Evolutionary conservation across 2,329 filamentous ascomycete species (phyloP).

Genomic region (Cladobotryum mycophilum): DNA sequence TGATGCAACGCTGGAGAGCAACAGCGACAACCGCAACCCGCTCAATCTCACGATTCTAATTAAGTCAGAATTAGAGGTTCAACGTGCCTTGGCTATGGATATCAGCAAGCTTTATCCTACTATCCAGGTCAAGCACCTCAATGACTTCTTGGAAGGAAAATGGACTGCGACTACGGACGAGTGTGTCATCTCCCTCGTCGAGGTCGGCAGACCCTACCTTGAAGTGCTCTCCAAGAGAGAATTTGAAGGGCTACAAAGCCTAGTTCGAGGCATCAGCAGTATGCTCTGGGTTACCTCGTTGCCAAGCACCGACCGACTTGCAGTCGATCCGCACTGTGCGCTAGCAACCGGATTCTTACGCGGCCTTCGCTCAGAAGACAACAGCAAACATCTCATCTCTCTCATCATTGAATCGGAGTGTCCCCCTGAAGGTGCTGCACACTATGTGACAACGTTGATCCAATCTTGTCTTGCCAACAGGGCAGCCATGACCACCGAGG

Average conservation of each 20-base stretch:
- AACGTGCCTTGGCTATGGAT: too few species aligned
- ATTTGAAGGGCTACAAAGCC: neutral
- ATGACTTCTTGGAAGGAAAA: neutral
- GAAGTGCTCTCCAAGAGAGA: neutral
- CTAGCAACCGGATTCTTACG: constrained; percentile 2
- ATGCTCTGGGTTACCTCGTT: constrained; percentile 2
- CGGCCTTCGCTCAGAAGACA: neutral
- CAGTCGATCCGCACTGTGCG: neutral
- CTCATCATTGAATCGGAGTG: neutral
- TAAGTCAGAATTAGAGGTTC: too few species aligned
- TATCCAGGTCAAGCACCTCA: too few species aligned
- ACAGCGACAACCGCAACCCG: too few species aligned
- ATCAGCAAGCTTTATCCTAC: too few species aligned
- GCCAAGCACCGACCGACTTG: neutral
- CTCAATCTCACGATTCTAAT: too few species aligned
- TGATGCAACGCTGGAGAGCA: too few species aligned
- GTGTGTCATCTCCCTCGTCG: neutral
- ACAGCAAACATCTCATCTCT: neutral
- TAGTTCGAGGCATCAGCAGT: neutral
- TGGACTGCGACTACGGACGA: neutral
- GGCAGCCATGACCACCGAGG: neutral
- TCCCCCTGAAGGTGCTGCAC: neutral
- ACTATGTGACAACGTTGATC: neutral
- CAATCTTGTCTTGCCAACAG: neutral
- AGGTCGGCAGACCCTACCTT: neutral